These are phyloP conservation scores for Verticillium longisporum DNA, from an alignment of 2,329 filamentous ascomycete species.

Conservation along the genomic window DNA sequence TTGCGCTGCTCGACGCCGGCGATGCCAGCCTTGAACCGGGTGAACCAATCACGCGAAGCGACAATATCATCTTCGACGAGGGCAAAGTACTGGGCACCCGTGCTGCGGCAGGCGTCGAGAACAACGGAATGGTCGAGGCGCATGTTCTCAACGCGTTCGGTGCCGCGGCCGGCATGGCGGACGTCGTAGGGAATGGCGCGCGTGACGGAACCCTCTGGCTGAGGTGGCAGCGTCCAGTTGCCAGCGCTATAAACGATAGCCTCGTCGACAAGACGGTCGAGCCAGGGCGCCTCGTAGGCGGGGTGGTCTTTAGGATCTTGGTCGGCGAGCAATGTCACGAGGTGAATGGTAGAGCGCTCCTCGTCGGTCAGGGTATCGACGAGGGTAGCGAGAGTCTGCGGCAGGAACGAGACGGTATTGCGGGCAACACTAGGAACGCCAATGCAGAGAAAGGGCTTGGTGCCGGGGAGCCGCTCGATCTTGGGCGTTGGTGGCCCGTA, in stretches of 20 bases:
- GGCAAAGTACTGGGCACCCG: constrained; percentile 23
- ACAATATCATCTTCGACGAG: constrained; percentile 30
- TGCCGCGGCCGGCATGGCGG: constrained; percentile 14
- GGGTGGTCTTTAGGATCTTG: constrained; percentile 20
- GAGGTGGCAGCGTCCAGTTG: neutral
- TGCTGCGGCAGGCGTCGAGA: constrained; percentile 21
- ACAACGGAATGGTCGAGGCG: constrained; percentile 25
- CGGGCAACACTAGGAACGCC: constrained; percentile 28
- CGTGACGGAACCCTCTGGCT: neutral
- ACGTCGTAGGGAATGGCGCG: constrained; percentile 16
- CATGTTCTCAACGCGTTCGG: constrained; percentile 23
- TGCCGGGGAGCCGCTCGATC: neutral
- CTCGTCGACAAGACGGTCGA: constrained; percentile 23
- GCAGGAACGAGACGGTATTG: constrained; percentile 19
- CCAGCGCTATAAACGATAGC: constrained; percentile 21
- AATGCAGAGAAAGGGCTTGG: constrained; percentile 18
- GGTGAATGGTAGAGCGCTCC: constrained; percentile 22
- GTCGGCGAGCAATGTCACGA: constrained; percentile 27
- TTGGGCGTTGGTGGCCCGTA: constrained; percentile 1
- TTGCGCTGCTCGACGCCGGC: constrained; percentile 17
- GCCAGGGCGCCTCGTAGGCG: constrained; percentile 23
- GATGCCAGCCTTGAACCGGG: constrained; percentile 19
- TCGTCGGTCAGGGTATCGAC: constrained; percentile 20
- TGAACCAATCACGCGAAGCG: constrained; percentile 25
- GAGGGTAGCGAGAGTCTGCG: constrained; percentile 21